Evolutionary conservation across 2,329 filamentous ascomycete genomes (phyloP).

Genomic region (Pestalotiopsis sp.): DNA sequence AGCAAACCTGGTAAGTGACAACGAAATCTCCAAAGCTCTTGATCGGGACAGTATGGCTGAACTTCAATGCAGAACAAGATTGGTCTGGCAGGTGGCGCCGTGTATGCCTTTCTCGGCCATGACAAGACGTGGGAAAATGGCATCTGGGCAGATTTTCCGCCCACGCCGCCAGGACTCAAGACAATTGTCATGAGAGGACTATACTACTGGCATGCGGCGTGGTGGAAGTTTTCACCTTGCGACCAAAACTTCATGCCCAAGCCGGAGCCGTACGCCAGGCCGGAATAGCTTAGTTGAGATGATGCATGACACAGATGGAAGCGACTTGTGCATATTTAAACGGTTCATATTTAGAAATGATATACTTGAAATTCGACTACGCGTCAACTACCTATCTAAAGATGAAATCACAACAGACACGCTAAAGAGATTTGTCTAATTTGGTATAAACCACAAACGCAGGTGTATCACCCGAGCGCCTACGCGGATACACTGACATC

Average conservation of each 20-base stretch:
- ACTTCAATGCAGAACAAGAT: background rate
- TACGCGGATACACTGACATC: slow-evolving; percentile 1
- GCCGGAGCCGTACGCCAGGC: slow-evolving; percentile 1
- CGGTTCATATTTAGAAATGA: too few species aligned
- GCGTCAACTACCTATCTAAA: background rate
- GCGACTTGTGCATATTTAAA: background rate
- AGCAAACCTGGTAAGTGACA: background rate
- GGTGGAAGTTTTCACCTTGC: slow-evolving; percentile 12
- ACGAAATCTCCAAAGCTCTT: background rate
- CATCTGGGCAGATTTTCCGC: slow-evolving; percentile 7
- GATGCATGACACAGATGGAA: background rate
- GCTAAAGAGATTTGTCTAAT: background rate
- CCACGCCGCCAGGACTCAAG: background rate
- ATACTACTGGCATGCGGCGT: background rate
- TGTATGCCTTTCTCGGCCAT: slow-evolving; percentile 5
- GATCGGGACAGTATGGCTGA: background rate
- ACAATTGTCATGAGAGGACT: background rate
- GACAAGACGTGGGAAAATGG: slow-evolving; percentile 8
- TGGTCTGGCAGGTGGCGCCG: background rate
- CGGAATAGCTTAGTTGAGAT: background rate
- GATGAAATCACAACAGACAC: background rate
- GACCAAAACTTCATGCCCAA: slow-evolving; percentile 13
- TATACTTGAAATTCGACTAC: background rate
- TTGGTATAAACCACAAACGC: background rate
- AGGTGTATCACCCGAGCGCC: background rate